Evolutionary conservation across 257 asterid species (phyloP).

Genomic region (Solanum medicagineum): DNA sequence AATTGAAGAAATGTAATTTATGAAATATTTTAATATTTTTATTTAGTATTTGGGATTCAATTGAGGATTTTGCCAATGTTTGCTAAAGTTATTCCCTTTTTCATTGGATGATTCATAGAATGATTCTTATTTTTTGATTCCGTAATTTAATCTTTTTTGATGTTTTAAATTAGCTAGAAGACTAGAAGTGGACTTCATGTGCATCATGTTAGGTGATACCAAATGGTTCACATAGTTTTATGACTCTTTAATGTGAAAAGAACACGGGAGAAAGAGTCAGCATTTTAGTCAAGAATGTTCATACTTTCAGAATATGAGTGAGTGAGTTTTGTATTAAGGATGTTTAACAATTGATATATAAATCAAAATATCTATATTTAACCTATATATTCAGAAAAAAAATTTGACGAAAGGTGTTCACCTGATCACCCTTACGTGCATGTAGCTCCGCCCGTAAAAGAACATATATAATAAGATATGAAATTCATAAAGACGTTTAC

Average conservation of each 20-base stretch:
- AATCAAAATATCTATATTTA: no score
- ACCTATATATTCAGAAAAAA: no score
- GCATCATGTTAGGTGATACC: slow-evolving; percentile 2
- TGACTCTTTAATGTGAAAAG: not conserved
- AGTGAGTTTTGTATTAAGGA: no score
- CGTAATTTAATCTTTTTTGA: not conserved
- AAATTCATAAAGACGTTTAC: not conserved
- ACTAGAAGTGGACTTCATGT: not conserved
- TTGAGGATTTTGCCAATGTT: not conserved
- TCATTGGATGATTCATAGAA: not conserved
- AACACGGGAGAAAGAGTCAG: not conserved
- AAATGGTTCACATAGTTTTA: not conserved
- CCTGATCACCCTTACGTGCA: no score
- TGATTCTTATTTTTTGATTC: not conserved
- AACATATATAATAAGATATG: not conserved
- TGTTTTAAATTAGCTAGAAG: not conserved
- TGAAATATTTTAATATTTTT: not conserved
- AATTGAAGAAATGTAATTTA: not conserved
- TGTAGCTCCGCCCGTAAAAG: not conserved
- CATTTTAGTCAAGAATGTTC: no score
- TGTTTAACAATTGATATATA: no score
- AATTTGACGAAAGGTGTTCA: accelerated
- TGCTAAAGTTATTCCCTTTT: not conserved
- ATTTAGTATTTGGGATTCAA: not conserved
- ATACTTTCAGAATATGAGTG: no score